Base-by-base conservation (phyloP, 2,329 filamentous ascomycete species). In the Chaetothyriales sp. region DNA sequence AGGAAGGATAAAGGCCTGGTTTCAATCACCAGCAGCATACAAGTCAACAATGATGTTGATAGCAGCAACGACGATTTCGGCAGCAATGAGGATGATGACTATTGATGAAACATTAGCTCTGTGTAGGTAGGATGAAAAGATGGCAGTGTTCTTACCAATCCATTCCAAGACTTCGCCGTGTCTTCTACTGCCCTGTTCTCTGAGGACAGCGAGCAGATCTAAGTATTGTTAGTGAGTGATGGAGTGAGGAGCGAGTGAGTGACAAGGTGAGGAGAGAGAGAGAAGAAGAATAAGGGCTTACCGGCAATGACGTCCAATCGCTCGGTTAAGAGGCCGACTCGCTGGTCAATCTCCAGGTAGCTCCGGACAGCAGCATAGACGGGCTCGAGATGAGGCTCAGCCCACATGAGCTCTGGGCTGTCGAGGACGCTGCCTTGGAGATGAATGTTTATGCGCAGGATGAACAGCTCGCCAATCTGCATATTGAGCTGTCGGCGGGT, bases 401-500 rank as follows among this genome's bases (percentile, higher is more conserved):
- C 86, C 92, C 92, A 98, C 76, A 98, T 96, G 43, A 98, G 76
- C 69, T 98, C 92, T 0, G 92, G 92, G 8, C 89, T 94, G 66
- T 98, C 92, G 42, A 98, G 81, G 5, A 98, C 89, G 26, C 86
- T 94, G 32, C 92, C 92, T 66, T 96, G 95, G 48, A 98, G 77
- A 69, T 98, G 93, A 63, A 98, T 96, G 66, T 92, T 95, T 71
- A 98, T 96, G 53, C 92, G 81, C 28, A 98, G 73, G 63, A 98
- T 96, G 68, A 98, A 98, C 49, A 98, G 79, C 70, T 98, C 89
- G 65, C 92, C 92, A 54, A 98, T 95, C 69, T 96, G 89, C 89
- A 96, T 96, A 73, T 96, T 96, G 73, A 98, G 95, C 65, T 96
- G 81, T 53, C 81, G 80, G 44, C 90, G 81, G 52, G 82, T 87